Base-by-base conservation (phyloP, 2,329 filamentous ascomycete genomes). In the Curvularia hawaiiensis region DNA sequence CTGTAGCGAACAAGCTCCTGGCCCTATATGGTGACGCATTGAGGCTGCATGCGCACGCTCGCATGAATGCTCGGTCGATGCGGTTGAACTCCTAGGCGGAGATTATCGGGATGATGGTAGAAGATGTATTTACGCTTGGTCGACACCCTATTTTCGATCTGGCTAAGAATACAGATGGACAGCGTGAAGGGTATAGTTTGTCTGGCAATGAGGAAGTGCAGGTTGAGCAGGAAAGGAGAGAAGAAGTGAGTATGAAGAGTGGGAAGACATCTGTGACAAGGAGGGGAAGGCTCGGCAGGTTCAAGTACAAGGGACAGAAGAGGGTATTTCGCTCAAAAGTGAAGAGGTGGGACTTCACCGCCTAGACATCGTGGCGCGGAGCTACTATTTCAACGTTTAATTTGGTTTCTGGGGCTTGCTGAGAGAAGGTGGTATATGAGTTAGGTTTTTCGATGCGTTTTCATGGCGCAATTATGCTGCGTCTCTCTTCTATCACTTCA, bases 161-260 rank as follows among this genome's bases (percentile, higher is more conserved):
- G n/a, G 18, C 18, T 12, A 28, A 96, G 82, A 0, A n/a, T 14
- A 12, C 16, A 16, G 41, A 43, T 11, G 18, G 40, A 6, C 22
- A 14, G 40, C 8, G 22, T 11, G 12, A 24, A 3, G 22, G 20
- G 5, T 20, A 16, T 11, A 14, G 11, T 14, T 12, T 26, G n/a
- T 16, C 40, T 10, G 22, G 22, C 40, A 41, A 5, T 20, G 20
- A 14, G 20, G 5, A 3, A 24, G 26, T 28, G 26, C 20, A 24
- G 12, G 40, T 12, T 2, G 20, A 11, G 4, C 22, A 92, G 92
- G 30, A 97, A 85, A 54, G 96, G 88, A 72, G 96, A 94, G 20
- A 90, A 90, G 63, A 96, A 14, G 33, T 22, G 11, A 31, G 30
- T 31, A 3, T 31, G 30, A 31, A 11, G 8, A 31, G 30, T 31